phyloP scores from a whole-genome alignment of 1,139 yeast genomes.

The Candida sp. region DNA sequence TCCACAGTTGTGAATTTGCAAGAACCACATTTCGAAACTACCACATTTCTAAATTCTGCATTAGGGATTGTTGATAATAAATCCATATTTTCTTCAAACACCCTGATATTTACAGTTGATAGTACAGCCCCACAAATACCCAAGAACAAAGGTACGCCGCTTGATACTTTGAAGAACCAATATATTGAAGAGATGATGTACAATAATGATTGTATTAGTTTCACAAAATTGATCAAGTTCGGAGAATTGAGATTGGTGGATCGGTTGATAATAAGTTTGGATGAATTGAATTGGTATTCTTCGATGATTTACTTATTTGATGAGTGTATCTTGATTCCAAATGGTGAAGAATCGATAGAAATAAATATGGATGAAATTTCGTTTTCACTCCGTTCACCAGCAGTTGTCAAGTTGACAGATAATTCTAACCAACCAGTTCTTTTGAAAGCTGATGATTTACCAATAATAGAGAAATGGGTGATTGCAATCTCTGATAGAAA shows the following conservation, averaged over 20 bases:
- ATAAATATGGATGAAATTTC: constrained; percentile 1
- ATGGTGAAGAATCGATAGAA: background rate
- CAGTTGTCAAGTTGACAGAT: background rate
- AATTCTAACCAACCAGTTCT: background rate
- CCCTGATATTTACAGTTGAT: background rate
- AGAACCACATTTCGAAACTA: background rate
- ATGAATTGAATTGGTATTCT: background rate
- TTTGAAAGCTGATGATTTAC: background rate
- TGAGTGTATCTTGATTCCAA: background rate
- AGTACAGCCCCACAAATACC: background rate
- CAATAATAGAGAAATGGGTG: constrained; percentile 44
- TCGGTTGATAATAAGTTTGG: background rate
- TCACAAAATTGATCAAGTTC: background rate
- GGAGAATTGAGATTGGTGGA: constrained; percentile 1
- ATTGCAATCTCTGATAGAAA: constrained; percentile 35
- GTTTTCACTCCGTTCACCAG: background rate
- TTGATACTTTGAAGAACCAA: constrained; percentile 1
- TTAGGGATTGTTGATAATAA: background rate
- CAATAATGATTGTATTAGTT: background rate
- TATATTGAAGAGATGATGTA: background rate
- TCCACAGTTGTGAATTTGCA: too few relatives aligned
- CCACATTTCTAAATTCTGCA: background rate
- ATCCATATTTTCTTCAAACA: background rate
- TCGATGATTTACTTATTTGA: constrained; percentile 1
- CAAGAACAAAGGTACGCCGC: background rate